Conservation (phyloP, 2,329 filamentous ascomycete genomes). For the Neurospora crassa region DNA sequence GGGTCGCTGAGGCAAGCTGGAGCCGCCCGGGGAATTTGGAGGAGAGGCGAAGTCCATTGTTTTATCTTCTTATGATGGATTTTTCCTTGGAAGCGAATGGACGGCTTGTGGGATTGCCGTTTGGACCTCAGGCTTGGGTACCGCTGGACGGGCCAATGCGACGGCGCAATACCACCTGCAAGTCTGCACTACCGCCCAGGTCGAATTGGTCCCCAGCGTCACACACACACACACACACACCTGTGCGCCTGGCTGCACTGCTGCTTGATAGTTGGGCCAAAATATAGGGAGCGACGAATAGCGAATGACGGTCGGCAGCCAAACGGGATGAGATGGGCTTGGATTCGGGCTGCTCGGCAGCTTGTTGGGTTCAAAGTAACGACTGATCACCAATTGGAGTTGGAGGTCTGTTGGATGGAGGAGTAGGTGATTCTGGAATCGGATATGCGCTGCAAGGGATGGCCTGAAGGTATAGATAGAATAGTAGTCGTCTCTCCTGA, state of each 20-base stretch:
- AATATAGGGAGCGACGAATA: background rate
- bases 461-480: background rate
- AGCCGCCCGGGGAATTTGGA: conserved; percentile 51
- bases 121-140: background rate
- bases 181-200: background rate
- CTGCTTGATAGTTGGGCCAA: background rate
- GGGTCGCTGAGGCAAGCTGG: conserved; percentile 51
- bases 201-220: background rate
- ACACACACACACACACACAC: background rate
- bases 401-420: background rate
- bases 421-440: background rate
- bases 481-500: background rate
- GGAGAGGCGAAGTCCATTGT: conserved; percentile 37
- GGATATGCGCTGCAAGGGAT: background rate
- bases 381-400: background rate
- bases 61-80: background rate
- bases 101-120: background rate
- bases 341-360: background rate
- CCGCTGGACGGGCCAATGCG: background rate
- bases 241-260: background rate
- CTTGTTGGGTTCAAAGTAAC: background rate
- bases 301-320: background rate
- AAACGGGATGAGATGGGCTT: background rate
- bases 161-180: background rate
- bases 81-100: background rate